Evolutionary conservation across 2,329 filamentous ascomycete genomes (phyloP).

Genomic region (Parascedosporium putredinis): DNA sequence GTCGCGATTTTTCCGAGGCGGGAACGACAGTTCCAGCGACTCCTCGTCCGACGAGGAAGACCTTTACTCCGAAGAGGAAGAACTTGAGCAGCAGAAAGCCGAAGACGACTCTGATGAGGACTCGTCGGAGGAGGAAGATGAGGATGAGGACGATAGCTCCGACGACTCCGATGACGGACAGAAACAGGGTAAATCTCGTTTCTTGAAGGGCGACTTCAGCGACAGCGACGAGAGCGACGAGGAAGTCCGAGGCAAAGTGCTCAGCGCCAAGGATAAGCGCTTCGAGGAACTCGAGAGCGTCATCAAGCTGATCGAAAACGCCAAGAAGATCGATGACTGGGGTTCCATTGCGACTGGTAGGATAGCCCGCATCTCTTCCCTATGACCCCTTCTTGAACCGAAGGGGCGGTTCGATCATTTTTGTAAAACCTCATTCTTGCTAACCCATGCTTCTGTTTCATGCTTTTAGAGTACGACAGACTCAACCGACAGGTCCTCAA

Average conservation of each 20-base stretch:
- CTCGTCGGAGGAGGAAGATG: conserved; percentile 39
- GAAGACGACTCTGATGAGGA: conserved; percentile 37
- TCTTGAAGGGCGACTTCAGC: conserved; percentile 62
- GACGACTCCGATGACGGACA: conserved; percentile 39
- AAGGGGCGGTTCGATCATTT: no score
- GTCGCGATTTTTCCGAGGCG: conserved; percentile 96
- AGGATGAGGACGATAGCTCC: conserved; percentile 38
- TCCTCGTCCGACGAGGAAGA: conserved; percentile 94
- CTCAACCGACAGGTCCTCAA: conserved; percentile 78
- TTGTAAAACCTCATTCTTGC: no score
- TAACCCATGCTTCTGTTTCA: conserved; percentile 5
- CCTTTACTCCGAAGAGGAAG: conserved; percentile 74
- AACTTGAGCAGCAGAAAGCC: conserved; percentile 42
- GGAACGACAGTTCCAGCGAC: conserved; percentile 87
- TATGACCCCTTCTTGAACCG: no score
- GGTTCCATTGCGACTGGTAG: conserved; percentile 78
- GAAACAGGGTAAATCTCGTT: conserved; percentile 61
- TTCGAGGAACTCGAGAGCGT: conserved; percentile 86
- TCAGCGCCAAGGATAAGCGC: conserved; percentile 97
- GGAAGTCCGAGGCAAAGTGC: conserved; percentile 75
- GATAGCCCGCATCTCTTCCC: no score
- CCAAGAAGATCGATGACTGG: conserved; percentile 96
- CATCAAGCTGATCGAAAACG: conserved; percentile 89
- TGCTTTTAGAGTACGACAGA: conserved; percentile 79
- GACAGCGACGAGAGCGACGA: conserved; percentile 83